phyloP scores from a whole-genome alignment of 1,139 yeast species.

The Geotrichum macrosporum region DNA sequence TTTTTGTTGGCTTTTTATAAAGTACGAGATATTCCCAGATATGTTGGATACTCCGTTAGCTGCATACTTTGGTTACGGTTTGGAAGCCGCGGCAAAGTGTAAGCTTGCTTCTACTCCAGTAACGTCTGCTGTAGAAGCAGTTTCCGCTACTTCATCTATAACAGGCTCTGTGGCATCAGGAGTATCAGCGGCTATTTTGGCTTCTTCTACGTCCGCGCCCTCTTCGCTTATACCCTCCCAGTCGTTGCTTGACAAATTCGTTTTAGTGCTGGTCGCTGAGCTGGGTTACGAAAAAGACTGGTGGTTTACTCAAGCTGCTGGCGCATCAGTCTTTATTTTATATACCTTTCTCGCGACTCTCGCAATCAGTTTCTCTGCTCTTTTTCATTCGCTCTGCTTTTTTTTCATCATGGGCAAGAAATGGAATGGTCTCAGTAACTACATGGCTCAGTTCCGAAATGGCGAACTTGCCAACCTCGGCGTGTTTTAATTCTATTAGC shows the following conservation, averaged over 20 bases:
- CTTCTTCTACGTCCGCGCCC: neutral
- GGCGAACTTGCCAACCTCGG: constrained; percentile 10
- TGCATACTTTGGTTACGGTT: neutral
- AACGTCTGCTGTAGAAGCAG: no score
- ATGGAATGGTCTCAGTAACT: constrained; percentile 12
- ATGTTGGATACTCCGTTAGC: neutral
- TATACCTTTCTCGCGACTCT: constrained; percentile 16
- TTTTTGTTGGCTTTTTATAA: neutral
- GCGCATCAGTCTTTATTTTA: constrained; percentile 5
- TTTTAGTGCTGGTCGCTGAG: constrained; percentile 12
- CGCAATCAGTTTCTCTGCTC: constrained; percentile 13
- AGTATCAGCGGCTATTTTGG: neutral
- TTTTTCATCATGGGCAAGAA: constrained; percentile 13
- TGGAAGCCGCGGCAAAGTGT: neutral
- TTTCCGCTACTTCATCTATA: no score
- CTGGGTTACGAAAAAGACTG: constrained; percentile 13
- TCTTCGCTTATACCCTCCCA: constrained; percentile 1
- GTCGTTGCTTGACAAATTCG: constrained; percentile 8
- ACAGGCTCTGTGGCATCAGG: no score
- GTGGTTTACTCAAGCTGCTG: constrained; percentile 15
- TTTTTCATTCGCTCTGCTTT: constrained; percentile 15
- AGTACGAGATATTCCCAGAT: neutral
- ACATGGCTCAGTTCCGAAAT: constrained; percentile 4
- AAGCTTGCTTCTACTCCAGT: no score
- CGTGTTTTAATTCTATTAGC: constrained; percentile 10